These are phyloP conservation scores for Raddia distichophylla DNA, from an alignment of 176 grass and related monocot species.

Conservation along the genomic window DNA sequence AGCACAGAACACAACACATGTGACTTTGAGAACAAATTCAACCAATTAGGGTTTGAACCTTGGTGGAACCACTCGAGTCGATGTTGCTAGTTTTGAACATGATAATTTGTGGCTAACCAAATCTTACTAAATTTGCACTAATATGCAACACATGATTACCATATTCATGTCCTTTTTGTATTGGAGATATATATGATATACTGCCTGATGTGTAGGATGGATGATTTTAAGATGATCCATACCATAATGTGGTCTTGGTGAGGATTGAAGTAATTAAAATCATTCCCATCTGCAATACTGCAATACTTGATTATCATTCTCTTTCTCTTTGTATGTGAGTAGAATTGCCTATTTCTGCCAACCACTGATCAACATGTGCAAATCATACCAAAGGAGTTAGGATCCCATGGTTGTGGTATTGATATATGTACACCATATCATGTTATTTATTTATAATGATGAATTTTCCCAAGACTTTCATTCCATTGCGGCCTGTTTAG, in stretches of 20 bases:
- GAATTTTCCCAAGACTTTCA: background rate
- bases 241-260: background rate
- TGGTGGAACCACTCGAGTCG: background rate
- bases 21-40: constrained; percentile 28
- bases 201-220: constrained; percentile 18
- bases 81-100: background rate
- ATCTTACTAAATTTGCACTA: constrained; percentile 23
- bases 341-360: constrained; percentile 2
- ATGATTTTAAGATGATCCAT: background rate
- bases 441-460: background rate
- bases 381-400: background rate
- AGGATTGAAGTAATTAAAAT: background rate
- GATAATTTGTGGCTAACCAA: background rate
- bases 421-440: background rate
- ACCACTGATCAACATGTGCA: background rate
- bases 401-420: background rate
- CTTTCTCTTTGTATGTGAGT: background rate
- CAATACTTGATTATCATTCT: background rate
- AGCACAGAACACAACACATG: background rate
- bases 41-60: constrained; percentile 24
- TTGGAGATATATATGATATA: constrained; percentile 11
- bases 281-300: background rate
- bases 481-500: background rate
- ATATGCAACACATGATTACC: background rate
- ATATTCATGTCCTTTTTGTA: constrained; percentile 18